Percentiles rank a stretch among this genome's conserved stretches.
Evolutionary conservation across 805 yeast genomes (phyloP).

Genomic region (Barnettozyma pratensis): DNA sequence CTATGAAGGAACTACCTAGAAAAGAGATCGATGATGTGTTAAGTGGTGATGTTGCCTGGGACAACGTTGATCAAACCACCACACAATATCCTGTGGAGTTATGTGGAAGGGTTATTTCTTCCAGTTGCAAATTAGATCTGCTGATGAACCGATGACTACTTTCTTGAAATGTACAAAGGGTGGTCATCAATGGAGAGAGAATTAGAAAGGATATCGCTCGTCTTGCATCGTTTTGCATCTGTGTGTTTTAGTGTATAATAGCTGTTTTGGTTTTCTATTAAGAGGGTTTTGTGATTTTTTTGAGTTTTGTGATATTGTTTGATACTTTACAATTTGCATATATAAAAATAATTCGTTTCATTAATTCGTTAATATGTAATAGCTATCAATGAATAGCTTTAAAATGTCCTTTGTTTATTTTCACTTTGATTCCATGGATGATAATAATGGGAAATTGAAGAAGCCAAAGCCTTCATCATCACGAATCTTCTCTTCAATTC

Average conservation of each 20-base stretch:
- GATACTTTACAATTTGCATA: too few relatives aligned
- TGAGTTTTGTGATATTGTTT: neutral
- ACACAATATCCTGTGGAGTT: slow-evolving; percentile 86
- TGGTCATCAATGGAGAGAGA: slow-evolving; percentile 95
- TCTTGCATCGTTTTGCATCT: too few relatives aligned
- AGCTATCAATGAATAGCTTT: neutral
- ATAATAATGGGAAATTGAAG: neutral
- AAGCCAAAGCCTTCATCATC: slow-evolving; percentile 4
- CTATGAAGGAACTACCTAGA: slow-evolving; percentile 75
- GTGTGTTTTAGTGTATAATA: neutral
- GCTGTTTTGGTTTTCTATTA: neutral
- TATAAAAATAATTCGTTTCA: neutral
- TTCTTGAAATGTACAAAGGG: slow-evolving; percentile 93
- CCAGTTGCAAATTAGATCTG: slow-evolving; percentile 94
- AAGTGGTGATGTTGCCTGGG: slow-evolving; percentile 98
- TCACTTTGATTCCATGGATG: neutral
- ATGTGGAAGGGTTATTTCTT: slow-evolving; percentile 97
- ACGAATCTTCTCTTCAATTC: neutral
- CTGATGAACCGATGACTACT: slow-evolving; percentile 99
- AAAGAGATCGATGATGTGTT: slow-evolving; percentile 94
- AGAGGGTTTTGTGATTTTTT: too few relatives aligned
- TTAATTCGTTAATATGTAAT: neutral
- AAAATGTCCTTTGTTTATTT: neutral
- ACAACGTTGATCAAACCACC: slow-evolving; percentile 92
- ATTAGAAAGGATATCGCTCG: slow-evolving; percentile 33